A percentile compares a stretch with the other conserved stretches of the same genome.
Evolutionary conservation across 1,284 basidiomycete genomes (phyloP).

Genomic region (Amylostereum areolatum): DNA sequence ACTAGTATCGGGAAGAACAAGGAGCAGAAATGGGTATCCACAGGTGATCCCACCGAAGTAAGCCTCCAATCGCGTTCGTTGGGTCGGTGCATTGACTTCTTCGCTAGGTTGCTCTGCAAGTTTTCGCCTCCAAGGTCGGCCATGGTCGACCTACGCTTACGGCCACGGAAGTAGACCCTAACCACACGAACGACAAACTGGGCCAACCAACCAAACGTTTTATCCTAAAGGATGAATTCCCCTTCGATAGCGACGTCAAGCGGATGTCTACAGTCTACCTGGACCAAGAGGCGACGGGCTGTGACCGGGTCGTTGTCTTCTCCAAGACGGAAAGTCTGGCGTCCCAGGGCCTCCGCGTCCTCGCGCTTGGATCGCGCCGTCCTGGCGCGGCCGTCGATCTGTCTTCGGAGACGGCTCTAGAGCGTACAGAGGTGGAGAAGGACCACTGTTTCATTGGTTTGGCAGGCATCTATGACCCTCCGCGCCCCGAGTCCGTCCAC

Average conservation of each 20-base stretch:
- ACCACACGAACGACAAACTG: neutral
- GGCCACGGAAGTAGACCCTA: neutral
- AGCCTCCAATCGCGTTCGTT: neutral
- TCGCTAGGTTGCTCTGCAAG: constrained; percentile 27
- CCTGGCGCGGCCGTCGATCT: neutral
- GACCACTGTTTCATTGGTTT: constrained; percentile 57
- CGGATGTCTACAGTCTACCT: constrained; percentile 42
- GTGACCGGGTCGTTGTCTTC: constrained; percentile 18
- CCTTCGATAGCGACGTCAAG: constrained; percentile 61
- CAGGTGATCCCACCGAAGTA: constrained; percentile 68
- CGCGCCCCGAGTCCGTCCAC: constrained; percentile 57
- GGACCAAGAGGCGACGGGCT: constrained; percentile 25
- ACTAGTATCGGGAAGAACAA: constrained; percentile 1
- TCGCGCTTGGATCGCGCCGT: constrained; percentile 26
- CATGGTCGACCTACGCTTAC: neutral
- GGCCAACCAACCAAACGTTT: neutral
- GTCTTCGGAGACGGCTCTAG: neutral
- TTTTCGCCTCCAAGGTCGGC: neutral
- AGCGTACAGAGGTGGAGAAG: constrained; percentile 49
- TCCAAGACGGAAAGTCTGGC: constrained; percentile 23
- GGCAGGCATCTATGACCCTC: constrained; percentile 66
- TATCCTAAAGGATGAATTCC: constrained; percentile 29
- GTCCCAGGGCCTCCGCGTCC: constrained; percentile 46
- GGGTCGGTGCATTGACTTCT: constrained; percentile 57
- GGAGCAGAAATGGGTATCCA: constrained; percentile 52